Conservation (phyloP, 169 alveolate species). For the Cryptosporidium parvum region DNA sequence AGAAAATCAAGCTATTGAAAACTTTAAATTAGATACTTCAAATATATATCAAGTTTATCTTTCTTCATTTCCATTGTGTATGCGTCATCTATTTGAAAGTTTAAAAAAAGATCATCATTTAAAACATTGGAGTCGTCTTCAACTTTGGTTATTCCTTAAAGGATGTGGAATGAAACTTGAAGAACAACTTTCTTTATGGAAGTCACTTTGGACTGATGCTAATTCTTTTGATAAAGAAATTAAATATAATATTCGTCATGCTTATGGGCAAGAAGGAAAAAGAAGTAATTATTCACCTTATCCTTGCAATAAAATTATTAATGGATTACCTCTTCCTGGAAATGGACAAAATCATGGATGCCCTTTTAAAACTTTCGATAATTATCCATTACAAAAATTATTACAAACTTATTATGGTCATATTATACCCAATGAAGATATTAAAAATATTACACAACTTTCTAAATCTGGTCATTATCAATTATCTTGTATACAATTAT, state of each 20-base stretch:
- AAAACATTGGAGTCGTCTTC: constrained; percentile 90
- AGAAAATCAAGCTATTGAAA: background rate
- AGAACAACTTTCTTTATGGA: constrained; percentile 86
- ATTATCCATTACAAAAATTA: constrained; percentile 74
- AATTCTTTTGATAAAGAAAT: constrained; percentile 89
- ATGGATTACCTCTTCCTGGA: constrained; percentile 88
- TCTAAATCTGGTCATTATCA: constrained; percentile 86
- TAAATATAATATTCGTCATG: constrained; percentile 91
- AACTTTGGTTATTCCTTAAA: constrained; percentile 90
- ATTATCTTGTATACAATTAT: constrained; percentile 88
- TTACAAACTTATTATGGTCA: constrained; percentile 76
- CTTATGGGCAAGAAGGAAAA: constrained; percentile 95
- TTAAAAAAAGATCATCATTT: constrained; percentile 86
- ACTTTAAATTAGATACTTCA: constrained; percentile 35
- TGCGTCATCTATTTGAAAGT: constrained; percentile 88
- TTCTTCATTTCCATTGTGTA: constrained; percentile 91
- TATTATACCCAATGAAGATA: constrained; percentile 79
- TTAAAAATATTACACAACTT: constrained; percentile 81
- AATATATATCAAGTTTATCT: constrained; percentile 78
- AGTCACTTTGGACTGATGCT: constrained; percentile 88
- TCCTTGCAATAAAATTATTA: constrained; percentile 90
- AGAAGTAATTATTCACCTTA: constrained; percentile 91
- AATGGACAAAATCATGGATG: constrained; percentile 94
- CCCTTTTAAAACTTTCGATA: constrained; percentile 89
- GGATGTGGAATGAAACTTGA: constrained; percentile 91